Evolutionary conservation across 495 filamentous ascomycete species (phyloP), one percentile per base, ranked within the genome.

Genomic region (Aspergillus haitiensis): DNA sequence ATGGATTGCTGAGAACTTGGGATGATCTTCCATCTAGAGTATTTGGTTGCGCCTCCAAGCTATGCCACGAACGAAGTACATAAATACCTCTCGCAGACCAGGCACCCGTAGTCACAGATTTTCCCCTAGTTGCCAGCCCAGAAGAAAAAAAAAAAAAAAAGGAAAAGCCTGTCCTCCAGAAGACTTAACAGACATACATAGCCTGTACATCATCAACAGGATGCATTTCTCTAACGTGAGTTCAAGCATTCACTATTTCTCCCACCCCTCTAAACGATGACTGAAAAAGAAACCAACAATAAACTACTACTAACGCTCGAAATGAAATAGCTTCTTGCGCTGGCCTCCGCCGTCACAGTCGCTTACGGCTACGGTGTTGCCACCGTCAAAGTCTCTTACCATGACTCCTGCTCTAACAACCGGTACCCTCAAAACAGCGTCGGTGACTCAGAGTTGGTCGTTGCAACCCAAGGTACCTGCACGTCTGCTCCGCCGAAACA

Each of bases 321-420:
- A 1, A 6, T 5, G 42, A 0, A 33, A 13, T 18, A 58, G 56
- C 46, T 51, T 21, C 34, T 58, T 12, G 44, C 44, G 11, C 13
- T 61, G 34, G 64, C 60, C 15, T 35, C 59, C 6, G 54, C 55
- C 37, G 33, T 62, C 16, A 39, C 64, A 3, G 49, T 52, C 48
- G 56, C 63, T 9, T 60, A 58, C 60, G 48, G 52, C 48, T 59
- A 60, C 37, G 52, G 55, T 27, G 57, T 63, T 35, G 60, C 52
- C 13, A 48, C 58, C 4, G 60, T 60, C 40, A 40, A 60, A 32
- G 40, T 66, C 34, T 36, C 12, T 10, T 49, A 48, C 27, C 56
- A 60, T 18, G 57, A 66, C 7, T 36, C 35, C 21, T 66, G 64
- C 37, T 12, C 46, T 42, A 10, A 36, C 18, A 56, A 53, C 18